Evolutionary conservation across 257 asterid genomes (phyloP).

Genomic region (Solanum neorickii): DNA sequence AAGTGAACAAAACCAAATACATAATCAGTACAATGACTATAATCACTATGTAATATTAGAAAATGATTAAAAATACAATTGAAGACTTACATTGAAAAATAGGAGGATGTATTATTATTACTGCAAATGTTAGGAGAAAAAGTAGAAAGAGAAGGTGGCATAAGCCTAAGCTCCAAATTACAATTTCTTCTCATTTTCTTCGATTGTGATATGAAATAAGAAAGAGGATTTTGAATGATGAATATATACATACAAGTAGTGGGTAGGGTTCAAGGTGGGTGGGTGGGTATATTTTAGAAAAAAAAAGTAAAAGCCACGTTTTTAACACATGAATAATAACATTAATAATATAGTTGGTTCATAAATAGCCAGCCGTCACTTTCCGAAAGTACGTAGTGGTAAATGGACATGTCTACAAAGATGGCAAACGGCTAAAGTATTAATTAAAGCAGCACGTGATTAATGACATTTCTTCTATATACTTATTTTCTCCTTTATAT

Average conservation of each 20-base stretch:
- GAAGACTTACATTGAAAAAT: neutral
- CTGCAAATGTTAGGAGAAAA: neutral
- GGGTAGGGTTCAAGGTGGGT: neutral
- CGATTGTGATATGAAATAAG: neutral
- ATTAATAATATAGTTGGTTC: neutral
- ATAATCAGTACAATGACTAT: neutral
- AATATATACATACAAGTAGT: neutral
- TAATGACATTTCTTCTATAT: neutral
- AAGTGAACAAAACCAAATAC: neutral
- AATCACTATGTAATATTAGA: neutral
- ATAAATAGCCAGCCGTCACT: neutral
- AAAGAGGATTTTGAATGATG: neutral
- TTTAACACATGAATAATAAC: neutral
- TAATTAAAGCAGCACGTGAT: neutral
- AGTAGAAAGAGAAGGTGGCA: constrained; percentile 1
- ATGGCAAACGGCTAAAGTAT: neutral
- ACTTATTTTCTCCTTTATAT: too few species aligned
- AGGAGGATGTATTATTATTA: too few species aligned
- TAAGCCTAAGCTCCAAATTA: constrained; percentile 16
- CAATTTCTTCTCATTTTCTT: constrained; percentile 14
- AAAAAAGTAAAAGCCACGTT: neutral
- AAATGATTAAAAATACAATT: neutral
- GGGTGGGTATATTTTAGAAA: neutral
- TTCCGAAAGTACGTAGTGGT: neutral
- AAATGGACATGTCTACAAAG: neutral